Base-by-base conservation (phyloP, 2,329 filamentous ascomycete genomes). In the Diaporthe batatas region DNA sequence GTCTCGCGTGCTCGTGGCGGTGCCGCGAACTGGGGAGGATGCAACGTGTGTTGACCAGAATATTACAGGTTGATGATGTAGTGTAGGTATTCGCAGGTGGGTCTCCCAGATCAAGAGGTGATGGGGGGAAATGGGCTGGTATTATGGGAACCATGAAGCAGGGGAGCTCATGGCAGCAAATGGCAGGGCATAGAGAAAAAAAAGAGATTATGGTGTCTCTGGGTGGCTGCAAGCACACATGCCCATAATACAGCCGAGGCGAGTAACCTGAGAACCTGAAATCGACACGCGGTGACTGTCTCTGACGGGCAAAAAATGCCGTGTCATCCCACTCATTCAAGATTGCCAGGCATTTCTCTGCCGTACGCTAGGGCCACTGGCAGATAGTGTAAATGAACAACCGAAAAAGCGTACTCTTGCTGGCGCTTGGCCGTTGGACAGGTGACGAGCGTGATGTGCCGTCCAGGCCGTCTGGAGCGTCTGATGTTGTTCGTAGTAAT, bases 81-180 rank as follows among this genome's bases (percentile, higher is more conserved):
- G 47, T 53, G 32, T 21, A 53, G 47, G 3, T 53, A n/a, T 29
- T 53, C 4, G 47, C 16, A 25, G 47, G 62, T 53, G 62, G 62
- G 39, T n/a, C 14, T 16, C 29, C 12, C 2, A 12, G 62, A 4
- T 39, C 1, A 18, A 23, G 18, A 12, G n/a, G 3, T 4, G 1
- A 23, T 49, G 8, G 7, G 7, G 39, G 39, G 16, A 29, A 23
- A 67, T 36, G 29, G 59, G 34, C 18, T 21, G 32, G 5, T 51
- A 51, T 65, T 65, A 65, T 65, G 59, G 44, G 18, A 65, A 65
- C 59, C 34, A 34, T 36, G 44, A 51, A 51, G 44, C 42, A 34
- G 39, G 59, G 44, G 51, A 34, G 29, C 18, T 16, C 6, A 5
- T 25, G 44, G 6, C 1, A 18, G 16, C 62, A 51, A 65, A 65